phyloP scores from a whole-genome alignment of 192 early-diverging fungal genomes.

The Umbelopsis vinacea region DNA sequence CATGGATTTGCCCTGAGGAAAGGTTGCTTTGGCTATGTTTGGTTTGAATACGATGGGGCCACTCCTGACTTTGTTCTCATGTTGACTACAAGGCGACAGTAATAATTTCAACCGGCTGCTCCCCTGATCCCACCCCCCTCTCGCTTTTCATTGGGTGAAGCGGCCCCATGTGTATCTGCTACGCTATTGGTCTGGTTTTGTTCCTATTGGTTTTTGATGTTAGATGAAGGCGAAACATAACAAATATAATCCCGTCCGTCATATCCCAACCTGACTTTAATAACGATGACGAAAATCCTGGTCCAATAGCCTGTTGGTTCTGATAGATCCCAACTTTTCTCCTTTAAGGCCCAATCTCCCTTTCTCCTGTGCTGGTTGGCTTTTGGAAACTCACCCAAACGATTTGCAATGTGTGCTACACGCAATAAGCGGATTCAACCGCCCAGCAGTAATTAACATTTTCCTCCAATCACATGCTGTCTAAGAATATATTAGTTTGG shows the following conservation, averaged over 20 bases:
- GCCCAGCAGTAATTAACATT: neutral
- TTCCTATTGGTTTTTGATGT: neutral
- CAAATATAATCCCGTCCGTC: neutral
- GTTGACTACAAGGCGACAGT: constrained; percentile 2
- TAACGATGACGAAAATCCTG: too few relatives aligned
- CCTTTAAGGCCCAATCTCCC: neutral
- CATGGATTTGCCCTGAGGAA: constrained; percentile 12
- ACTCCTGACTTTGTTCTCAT: constrained; percentile 21
- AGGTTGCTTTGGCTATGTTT: neutral
- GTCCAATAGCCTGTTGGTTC: too few relatives aligned
- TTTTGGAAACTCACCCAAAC: neutral
- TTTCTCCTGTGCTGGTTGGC: neutral
- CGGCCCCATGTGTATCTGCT: neutral
- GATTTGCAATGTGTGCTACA: neutral
- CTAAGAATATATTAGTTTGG: too few relatives aligned
- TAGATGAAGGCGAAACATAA: constrained; percentile 4
- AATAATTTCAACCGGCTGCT: constrained; percentile 12
- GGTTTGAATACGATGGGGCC: too few relatives aligned
- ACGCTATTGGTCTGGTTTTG: constrained; percentile 19
- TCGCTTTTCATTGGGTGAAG: neutral
- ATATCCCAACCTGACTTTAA: neutral
- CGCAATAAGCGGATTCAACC: neutral
- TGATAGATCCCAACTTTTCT: neutral
- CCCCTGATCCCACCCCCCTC: neutral
- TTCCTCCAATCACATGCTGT: neutral